phyloP scores from a whole-genome alignment of 805 yeast genomes.

The Ogataea siamensis region DNA sequence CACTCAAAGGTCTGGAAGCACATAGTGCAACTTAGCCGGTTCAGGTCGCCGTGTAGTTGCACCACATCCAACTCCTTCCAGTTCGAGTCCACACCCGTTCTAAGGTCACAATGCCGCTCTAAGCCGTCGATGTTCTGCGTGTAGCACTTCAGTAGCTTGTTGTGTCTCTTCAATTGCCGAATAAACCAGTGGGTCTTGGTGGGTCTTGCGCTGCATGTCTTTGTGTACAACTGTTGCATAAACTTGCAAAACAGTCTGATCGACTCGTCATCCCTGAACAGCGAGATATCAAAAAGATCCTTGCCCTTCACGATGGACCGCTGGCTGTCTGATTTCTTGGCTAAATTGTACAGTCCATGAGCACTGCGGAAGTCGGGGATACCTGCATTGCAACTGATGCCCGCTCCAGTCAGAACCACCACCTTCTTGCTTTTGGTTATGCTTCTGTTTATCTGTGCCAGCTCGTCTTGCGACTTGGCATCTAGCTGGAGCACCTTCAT shows the following conservation, averaged over 20 bases:
- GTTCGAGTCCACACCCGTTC: constrained; percentile 57
- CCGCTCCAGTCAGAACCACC: constrained; percentile 89
- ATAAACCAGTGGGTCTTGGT: constrained; percentile 84
- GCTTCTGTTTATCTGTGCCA: constrained; percentile 37
- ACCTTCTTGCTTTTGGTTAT: constrained; percentile 51
- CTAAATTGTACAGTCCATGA: constrained; percentile 77
- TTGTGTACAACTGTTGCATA: constrained; percentile 75
- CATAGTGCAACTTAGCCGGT: constrained; percentile 68
- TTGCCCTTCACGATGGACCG: constrained; percentile 74
- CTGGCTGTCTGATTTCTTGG: constrained; percentile 44
- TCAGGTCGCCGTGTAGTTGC: constrained; percentile 88
- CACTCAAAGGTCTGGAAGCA: constrained; percentile 63
- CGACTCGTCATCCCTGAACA: constrained; percentile 67
- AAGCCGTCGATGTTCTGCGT: constrained; percentile 94
- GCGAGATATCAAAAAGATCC: constrained; percentile 84
- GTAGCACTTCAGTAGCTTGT: constrained; percentile 77
- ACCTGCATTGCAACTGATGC: constrained; percentile 95
- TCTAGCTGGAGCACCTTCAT: constrained; percentile 27
- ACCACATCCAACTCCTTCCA: constrained; percentile 76
- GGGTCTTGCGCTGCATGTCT: constrained; percentile 66
- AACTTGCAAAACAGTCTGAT: constrained; percentile 79
- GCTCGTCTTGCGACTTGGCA: constrained; percentile 17
- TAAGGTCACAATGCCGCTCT: constrained; percentile 64
- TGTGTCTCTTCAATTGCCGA: constrained; percentile 53
- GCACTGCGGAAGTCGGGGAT: constrained; percentile 92